phyloP scores from a whole-genome alignment of 23 red algal genomes.

The Pyropia yezoensis region DNA sequence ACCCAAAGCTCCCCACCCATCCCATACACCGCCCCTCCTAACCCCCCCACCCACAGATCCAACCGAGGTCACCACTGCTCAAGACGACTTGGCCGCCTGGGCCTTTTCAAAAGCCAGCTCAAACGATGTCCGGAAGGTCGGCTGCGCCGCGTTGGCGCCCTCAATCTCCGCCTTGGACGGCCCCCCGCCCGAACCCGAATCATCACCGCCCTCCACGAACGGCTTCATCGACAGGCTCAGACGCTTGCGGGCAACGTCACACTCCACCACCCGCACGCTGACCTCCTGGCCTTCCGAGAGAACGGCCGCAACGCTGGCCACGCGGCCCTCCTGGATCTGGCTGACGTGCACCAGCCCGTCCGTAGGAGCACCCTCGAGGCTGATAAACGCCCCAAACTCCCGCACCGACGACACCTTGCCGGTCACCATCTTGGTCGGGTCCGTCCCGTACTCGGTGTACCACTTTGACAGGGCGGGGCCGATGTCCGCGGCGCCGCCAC shows the following conservation, averaged over 20 bases:
- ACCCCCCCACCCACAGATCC: too few species aligned
- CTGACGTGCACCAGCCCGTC: constrained; percentile 96
- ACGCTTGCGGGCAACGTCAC: constrained; percentile 60
- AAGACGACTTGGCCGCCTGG: constrained; percentile 1
- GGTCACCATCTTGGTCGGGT: constrained; percentile 58
- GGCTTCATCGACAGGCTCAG: constrained; percentile 69
- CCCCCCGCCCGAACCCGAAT: too few species aligned
- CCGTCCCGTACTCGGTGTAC: constrained; percentile 44
- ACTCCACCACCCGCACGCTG: constrained; percentile 47
- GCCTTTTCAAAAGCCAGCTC: constrained; percentile 75
- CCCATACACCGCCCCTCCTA: too few species aligned
- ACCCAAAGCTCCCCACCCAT: too few species aligned
- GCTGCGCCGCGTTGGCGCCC: constrained; percentile 28
- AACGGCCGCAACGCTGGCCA: constrained; percentile 20
- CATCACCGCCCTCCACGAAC: background rate
- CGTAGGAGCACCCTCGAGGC: constrained; percentile 42
- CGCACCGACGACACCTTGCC: constrained; percentile 66
- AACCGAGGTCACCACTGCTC: too few species aligned
- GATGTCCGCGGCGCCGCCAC: background rate
- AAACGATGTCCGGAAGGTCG: constrained; percentile 47
- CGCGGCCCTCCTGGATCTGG: constrained; percentile 57
- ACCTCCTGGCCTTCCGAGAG: constrained; percentile 31
- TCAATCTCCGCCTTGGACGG: constrained; percentile 8
- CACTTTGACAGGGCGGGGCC: constrained; percentile 11
- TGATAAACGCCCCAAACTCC: constrained; percentile 94